Evolutionary conservation across 768 basidiomycete species (phyloP).

Genomic region (Saitozyma podzolica): DNA sequence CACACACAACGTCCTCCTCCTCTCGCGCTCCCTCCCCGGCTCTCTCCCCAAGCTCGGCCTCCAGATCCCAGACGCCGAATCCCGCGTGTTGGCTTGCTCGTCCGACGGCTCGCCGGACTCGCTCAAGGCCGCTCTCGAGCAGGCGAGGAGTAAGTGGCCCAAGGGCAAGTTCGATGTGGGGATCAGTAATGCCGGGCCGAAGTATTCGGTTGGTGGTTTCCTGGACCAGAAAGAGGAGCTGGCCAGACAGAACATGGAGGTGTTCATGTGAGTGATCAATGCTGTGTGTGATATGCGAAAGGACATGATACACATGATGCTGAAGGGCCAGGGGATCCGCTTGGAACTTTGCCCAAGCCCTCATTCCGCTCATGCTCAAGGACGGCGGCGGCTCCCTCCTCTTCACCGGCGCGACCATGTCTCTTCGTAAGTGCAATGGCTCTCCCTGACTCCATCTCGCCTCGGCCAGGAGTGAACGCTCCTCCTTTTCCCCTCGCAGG

Average conservation of each 20-base stretch:
- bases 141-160: constrained; percentile 39
- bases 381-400: constrained; percentile 29
- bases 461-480: too few relatives aligned
- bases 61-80: constrained; percentile 14
- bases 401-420: constrained; percentile 48
- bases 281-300: not conserved
- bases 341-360: constrained; percentile 28
- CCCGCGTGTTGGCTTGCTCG: constrained; percentile 24
- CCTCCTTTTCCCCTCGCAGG: too few relatives aligned
- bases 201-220: constrained; percentile 32
- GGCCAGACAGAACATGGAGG: constrained; percentile 22
- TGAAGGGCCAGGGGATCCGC: not conserved
- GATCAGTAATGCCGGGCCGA: constrained; percentile 37
- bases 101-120: constrained; percentile 30
- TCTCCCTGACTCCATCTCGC: not conserved
- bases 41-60: constrained; percentile 29
- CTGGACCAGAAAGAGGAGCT: constrained; percentile 36
- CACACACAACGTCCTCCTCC: constrained; percentile 45
- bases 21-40: constrained; percentile 40
- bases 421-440: constrained; percentile 15
- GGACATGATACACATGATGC: too few relatives aligned
- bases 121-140: constrained; percentile 28
- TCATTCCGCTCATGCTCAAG: constrained; percentile 27
- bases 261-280: constrained; percentile 29
- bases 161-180: constrained; percentile 39